Base-by-base conservation (phyloP, 805 yeast species). In the Sungouiella thailandica region DNA sequence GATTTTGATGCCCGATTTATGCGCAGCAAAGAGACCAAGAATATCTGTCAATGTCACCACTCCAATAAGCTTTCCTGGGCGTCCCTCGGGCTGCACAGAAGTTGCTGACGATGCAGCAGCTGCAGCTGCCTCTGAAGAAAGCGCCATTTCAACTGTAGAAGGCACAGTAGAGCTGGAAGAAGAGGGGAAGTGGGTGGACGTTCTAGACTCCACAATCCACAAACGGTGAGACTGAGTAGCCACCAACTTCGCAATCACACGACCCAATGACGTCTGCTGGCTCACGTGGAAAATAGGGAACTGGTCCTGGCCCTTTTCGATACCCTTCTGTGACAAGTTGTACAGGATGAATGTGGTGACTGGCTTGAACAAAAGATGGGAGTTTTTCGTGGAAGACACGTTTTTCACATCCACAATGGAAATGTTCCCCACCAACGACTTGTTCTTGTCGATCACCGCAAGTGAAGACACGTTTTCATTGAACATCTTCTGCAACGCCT, bases 281-380 rank as follows among this genome's bases (percentile, higher is more conserved):
- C 85, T 81, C 17, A 90, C 96, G 57, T 90, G 95, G 72, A 90
- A 90, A 25, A 93, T 90, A 12, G 98, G 98, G 70, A 83, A 90
- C 26, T 94, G 87, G 64, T 90, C 98, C 59, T 89, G 88, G 33
- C 96, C 96, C 53, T 88, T 89, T 51, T 83, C 94, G 20, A 90
- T 70, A 14, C 98, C 98, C 53, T 96, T 80, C 35, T 81, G 80
- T 44, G 83, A 81, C 43, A 93, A 72, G 40, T 89, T 88, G 42
- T 88, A 82, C 10, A 94, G 78, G 37, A 90, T 78, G 55, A 90
- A 90, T 60, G 84, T 93, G 50, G 87, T 70, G 59, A 96, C 93
- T 5, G 93, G 72, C 55, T 83, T 81, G 51, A 82, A 81, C 37
- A 90, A 69, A 43, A 86, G 67, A 40, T 83, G 88, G 10, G 94